A percentile compares a stretch with the other conserved stretches of the same genome.
Evolutionary conservation across 208 protist species (phyloP).

Genomic region (Vickermania spadyakhi): DNA sequence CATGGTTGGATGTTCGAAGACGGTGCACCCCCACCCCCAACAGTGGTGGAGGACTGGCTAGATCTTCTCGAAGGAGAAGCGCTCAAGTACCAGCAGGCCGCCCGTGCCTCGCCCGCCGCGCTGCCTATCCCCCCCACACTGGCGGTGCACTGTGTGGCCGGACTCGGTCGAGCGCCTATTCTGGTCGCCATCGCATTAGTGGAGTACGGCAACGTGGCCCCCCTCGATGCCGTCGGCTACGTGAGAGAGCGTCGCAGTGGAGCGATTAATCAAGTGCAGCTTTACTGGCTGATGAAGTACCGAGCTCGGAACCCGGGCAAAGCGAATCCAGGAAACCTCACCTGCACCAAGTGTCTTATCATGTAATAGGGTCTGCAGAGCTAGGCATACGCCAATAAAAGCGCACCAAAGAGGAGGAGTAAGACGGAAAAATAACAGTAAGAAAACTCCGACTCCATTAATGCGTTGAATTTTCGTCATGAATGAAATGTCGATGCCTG

Average conservation of each 20-base stretch:
- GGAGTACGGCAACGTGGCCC: conserved; percentile 29
- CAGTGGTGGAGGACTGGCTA: conserved; percentile 35
- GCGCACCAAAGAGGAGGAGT: too few species aligned
- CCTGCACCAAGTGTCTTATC: conserved; percentile 17
- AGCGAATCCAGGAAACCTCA: conserved; percentile 7
- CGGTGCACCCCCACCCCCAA: conserved; percentile 40
- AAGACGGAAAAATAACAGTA: too few species aligned
- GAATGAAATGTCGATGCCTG: too few species aligned
- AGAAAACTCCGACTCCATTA: too few species aligned
- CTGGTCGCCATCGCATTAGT: conserved; percentile 54
- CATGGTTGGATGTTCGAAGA: conserved; percentile 55
- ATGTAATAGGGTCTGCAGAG: too few species aligned
- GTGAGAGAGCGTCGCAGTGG: conserved; percentile 45
- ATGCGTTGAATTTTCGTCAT: too few species aligned
- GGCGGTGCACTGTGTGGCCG: conserved; percentile 66
- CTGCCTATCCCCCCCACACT: conserved; percentile 22
- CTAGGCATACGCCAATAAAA: too few species aligned
- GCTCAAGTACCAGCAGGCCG: not conserved
- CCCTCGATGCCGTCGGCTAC: conserved; percentile 47
- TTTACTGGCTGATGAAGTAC: conserved; percentile 50
- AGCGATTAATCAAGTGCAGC: conserved; percentile 55
- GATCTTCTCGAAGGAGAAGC: conserved; percentile 27
- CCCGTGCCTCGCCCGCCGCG: not conserved
- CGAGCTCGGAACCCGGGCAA: conserved; percentile 11
- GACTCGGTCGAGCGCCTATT: conserved; percentile 52